Evolutionary conservation across 2,329 filamentous ascomycete species (phyloP).

Genomic region (Didymella arachidicola): DNA sequence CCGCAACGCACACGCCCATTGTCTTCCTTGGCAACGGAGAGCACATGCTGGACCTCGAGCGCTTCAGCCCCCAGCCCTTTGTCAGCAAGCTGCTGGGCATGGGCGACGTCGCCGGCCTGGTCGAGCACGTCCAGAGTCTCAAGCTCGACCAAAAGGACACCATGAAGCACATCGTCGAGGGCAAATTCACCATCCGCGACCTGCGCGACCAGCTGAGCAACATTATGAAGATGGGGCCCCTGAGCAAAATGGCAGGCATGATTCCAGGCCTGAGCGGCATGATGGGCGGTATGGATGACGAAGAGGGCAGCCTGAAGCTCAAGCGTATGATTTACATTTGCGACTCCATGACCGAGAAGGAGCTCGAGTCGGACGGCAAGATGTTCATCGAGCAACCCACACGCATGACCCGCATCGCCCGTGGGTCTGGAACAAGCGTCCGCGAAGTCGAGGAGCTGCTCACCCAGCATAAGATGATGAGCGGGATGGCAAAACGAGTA

Average conservation of each 20-base stretch:
- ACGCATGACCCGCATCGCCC: constrained; percentile 89
- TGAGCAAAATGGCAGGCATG: constrained; percentile 98
- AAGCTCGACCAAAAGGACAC: constrained; percentile 98
- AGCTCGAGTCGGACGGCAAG: constrained; percentile 94
- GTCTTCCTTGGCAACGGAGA: constrained; percentile 98
- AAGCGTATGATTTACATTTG: constrained; percentile 99
- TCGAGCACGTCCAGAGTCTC: constrained; percentile 95
- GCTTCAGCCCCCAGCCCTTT: constrained; percentile 91
- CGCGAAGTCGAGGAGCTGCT: constrained; percentile 93
- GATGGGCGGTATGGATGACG: constrained; percentile 96
- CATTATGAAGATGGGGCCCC: constrained; percentile 99
- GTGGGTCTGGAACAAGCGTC: constrained; percentile 88
- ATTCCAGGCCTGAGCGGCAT: constrained; percentile 93
- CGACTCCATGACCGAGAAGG: constrained; percentile 96
- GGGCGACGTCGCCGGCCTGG: constrained; percentile 93
- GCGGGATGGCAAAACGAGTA: constrained; percentile 91
- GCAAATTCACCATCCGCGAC: constrained; percentile 94
- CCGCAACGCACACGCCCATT: constrained; percentile 94
- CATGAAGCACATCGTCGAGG: constrained; percentile 98
- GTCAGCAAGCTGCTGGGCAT: constrained; percentile 94
- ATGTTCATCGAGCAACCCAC: constrained; percentile 91
- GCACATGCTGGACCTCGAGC: constrained; percentile 93
- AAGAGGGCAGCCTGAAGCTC: constrained; percentile 90
- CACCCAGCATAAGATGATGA: constrained; percentile 99
- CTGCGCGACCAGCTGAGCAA: constrained; percentile 94